Conservation (phyloP, 1,284 basidiomycete species). For the Melanopsichium pennsylvanicum region DNA sequence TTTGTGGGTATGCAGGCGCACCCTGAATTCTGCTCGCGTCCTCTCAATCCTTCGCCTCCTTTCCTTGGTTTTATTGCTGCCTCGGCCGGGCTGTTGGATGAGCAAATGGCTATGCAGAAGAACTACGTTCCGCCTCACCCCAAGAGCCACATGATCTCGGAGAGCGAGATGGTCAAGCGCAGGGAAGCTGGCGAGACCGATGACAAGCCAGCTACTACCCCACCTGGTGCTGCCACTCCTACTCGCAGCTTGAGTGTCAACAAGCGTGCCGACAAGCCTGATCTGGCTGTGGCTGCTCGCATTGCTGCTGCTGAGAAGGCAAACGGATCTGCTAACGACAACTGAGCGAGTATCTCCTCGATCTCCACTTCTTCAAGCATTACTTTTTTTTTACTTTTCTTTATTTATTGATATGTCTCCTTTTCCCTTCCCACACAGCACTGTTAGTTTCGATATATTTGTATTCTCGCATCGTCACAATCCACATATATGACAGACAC, state of each 20-base stretch:
- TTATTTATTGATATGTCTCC: conserved; percentile 7
- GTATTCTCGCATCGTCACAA: conserved; percentile 32
- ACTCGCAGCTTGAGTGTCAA: conserved; percentile 38
- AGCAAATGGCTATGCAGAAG: conserved; percentile 78
- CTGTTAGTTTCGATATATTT: conserved; percentile 12
- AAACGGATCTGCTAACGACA: conserved; percentile 21
- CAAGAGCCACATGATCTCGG: conserved; percentile 58
- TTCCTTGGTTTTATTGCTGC: conserved; percentile 97
- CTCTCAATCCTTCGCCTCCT: conserved; percentile 94
- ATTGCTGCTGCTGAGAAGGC: conserved; percentile 46
- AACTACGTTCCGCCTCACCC: conserved; percentile 70
- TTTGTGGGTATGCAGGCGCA: conserved; percentile 96
- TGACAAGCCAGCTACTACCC: conserved; percentile 48
- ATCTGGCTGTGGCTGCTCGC: conserved; percentile 35
- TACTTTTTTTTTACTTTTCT: not conserved
- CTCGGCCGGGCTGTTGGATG: conserved; percentile 75
- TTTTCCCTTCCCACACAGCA: conserved; percentile 3
- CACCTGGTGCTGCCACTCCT: conserved; percentile 46
- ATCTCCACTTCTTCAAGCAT: not conserved
- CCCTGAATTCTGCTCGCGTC: conserved; percentile 98
- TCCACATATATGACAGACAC: conserved; percentile 2
- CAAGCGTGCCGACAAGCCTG: conserved; percentile 26
- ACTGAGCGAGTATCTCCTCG: not conserved
- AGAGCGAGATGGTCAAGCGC: conserved; percentile 47
- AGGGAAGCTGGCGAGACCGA: conserved; percentile 37